These are phyloP conservation scores for Ceratocystis destructans DNA, from an alignment of 2,329 filamentous ascomycete genomes.

Conservation along the genomic window DNA sequence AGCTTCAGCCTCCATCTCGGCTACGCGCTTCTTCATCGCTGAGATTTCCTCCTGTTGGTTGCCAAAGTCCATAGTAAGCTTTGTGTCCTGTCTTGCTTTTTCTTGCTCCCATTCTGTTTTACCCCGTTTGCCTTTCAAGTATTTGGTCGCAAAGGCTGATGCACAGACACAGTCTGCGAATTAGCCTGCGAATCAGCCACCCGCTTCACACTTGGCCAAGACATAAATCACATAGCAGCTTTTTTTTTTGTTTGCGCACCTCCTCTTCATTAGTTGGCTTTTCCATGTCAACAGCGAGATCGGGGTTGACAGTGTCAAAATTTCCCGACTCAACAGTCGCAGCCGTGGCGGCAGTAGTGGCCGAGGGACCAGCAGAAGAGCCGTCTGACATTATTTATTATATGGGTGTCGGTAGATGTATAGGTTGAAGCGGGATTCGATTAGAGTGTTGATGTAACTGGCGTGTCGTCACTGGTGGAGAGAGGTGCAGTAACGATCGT, in stretches of 20 bases:
- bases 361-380: not conserved
- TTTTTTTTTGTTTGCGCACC: conserved; percentile 12
- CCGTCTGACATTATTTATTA: not conserved
- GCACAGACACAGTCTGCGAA: not conserved
- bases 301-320: not conserved
- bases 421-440: not conserved
- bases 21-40: conserved; percentile 74
- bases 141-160: not conserved
- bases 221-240: not conserved
- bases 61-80: conserved; percentile 8
- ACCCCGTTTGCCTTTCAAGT: not conserved
- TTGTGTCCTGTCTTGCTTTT: conserved; percentile 5
- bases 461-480: not conserved
- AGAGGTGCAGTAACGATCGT: not conserved
- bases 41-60: conserved; percentile 58
- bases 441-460: not conserved
- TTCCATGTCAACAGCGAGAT: not conserved
- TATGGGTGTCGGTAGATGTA: not conserved
- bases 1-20: conserved; percentile 83
- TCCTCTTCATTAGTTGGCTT: conserved; percentile 13
- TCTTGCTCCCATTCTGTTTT: conserved; percentile 2
- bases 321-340: not conserved
- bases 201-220: not conserved
- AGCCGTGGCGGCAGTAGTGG: not conserved
- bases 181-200: not conserved